phyloP scores from a whole-genome alignment of 352 stramenopile species.

The Plasmopara muralis region DNA sequence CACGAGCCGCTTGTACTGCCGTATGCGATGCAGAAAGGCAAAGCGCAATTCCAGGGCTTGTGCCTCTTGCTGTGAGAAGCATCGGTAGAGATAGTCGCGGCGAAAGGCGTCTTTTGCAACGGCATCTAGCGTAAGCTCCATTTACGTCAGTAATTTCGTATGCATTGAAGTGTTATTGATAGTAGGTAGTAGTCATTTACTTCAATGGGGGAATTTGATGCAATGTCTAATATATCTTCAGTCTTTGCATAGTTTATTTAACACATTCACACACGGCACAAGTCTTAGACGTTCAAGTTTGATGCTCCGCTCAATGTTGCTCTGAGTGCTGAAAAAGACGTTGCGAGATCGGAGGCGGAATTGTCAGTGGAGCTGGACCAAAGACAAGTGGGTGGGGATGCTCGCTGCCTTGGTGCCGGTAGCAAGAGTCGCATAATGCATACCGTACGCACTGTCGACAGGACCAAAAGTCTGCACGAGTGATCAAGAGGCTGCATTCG shows the following conservation, averaged over 20 bases:
- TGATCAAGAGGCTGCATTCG: conserved; percentile 74
- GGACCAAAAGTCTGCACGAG: conserved; percentile 59
- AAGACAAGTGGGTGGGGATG: conserved; percentile 51
- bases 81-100: conserved; percentile 48
- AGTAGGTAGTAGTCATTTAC: too few relatives aligned
- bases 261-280: not conserved
- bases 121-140: conserved; percentile 47
- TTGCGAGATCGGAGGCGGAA: conserved; percentile 3
- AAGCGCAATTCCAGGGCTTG: conserved; percentile 51
- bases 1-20: conserved; percentile 51
- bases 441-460: conserved; percentile 50
- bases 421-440: conserved; percentile 67
- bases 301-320: not conserved
- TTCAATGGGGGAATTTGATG: too few relatives aligned
- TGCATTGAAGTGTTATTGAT: too few relatives aligned
- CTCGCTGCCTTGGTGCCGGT: conserved; percentile 31
- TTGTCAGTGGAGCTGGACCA: conserved; percentile 17
- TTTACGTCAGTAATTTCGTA: not conserved
- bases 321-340: not conserved
- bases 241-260: too few relatives aligned
- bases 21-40: conserved; percentile 45
- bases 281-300: not conserved
- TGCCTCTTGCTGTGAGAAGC: conserved; percentile 43
- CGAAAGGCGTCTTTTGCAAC: conserved; percentile 51
- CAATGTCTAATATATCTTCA: too few relatives aligned